Base-by-base conservation (phyloP, 495 filamentous ascomycete genomes). In the Aspergillus bridgeri region DNA sequence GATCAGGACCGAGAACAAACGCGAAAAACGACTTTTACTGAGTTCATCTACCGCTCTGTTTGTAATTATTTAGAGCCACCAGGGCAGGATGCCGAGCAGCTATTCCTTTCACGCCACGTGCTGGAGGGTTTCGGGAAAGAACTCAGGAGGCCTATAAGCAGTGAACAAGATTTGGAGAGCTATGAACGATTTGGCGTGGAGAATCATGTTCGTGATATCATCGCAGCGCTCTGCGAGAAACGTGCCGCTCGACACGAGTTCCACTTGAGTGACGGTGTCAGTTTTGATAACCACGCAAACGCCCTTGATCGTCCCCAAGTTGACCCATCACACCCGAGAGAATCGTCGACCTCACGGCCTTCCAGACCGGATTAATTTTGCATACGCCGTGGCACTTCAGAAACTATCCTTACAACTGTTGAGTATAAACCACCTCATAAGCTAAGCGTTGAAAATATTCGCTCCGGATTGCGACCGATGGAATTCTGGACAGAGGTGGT, bases 351-450 rank as follows among this genome's bases (percentile, higher is more conserved):
- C n/a, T 45, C 42, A 27, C 19, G 27, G 22, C 56, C 13, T 54
- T 53, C 61, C 27, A 53, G 51, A 42, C 64, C 64, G 3, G 62
- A 71, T 53, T 51, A 67, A 52, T 69, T 61, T 48, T 71, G 60
- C 48, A 67, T 71, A 45, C 60, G 60, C 52, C 60, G 63, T 42
- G 54, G 53, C 52, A 58, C 52, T 52, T 65, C 49, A 24, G 62
- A 56, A 47, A 64, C 60, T 47, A 42, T 71, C 19, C 63, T 70
- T 57, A 69, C 60, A 25, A 68, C 63, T 3, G 65, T 75, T 23
- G 68, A 73, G 56, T 73, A 74, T 54, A 76, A 76, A 50, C 67
- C 70, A 43, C 65, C 68, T 43, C 66, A 75, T 55, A 76, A 76
- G 57, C 61, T 75, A 6, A 57, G 65, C 19, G 60, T 69, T 21